phyloP scores from a whole-genome alignment of 2,329 filamentous ascomycete species.

The Cordyceps pruinosa region DNA sequence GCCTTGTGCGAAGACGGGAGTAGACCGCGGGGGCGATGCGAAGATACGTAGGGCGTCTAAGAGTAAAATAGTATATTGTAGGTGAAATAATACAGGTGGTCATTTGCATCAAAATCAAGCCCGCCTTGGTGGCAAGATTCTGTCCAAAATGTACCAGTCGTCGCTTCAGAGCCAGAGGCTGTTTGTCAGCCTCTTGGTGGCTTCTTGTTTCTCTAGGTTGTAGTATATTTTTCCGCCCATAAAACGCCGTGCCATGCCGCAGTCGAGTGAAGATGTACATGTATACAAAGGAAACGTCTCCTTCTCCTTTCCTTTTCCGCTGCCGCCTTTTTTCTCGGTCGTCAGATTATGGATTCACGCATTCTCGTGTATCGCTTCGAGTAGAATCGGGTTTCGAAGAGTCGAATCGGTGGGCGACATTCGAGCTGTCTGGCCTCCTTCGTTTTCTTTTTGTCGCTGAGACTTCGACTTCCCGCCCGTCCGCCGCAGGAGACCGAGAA shows the following conservation, averaged over 20 bases:
- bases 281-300: slow-evolving; percentile 25
- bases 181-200: not conserved
- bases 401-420: not conserved
- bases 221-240: slow-evolving; percentile 12
- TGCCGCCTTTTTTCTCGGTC: not conserved
- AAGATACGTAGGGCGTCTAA: not conserved
- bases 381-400: not conserved
- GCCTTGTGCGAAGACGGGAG: slow-evolving; percentile 73
- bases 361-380: not conserved
- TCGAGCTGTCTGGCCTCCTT: not conserved
- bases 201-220: slow-evolving; percentile 20
- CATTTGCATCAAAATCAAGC: not conserved
- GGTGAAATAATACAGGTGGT: slow-evolving; percentile 10
- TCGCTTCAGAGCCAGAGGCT: not conserved
- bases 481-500: not conserved
- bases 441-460: too few species aligned
- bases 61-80: slow-evolving; percentile 6
- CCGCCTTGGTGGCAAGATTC: not conserved
- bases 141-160: not conserved
- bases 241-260: slow-evolving; percentile 47
- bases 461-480: not conserved
- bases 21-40: slow-evolving; percentile 27
- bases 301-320: slow-evolving; percentile 12
- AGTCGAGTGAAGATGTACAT: slow-evolving; percentile 49
- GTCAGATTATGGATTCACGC: not conserved